These are phyloP conservation scores for Artemisia argyi DNA, from an alignment of 129 eudicot species.

Conservation along the genomic window DNA sequence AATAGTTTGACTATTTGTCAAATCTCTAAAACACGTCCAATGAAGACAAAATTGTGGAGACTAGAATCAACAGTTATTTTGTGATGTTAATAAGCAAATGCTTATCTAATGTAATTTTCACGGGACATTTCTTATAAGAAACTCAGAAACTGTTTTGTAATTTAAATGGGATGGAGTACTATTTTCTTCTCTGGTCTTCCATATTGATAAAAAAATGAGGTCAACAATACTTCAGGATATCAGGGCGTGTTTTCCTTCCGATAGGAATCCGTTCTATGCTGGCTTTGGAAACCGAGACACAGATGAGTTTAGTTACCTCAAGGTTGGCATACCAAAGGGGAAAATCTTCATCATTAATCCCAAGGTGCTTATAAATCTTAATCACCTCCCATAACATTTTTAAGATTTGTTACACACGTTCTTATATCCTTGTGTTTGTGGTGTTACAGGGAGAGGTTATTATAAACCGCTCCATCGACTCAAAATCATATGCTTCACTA, in stretches of 20 bases:
- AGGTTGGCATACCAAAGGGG: constrained; percentile 85
- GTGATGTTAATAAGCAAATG: constrained; percentile 3
- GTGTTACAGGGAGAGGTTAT: constrained; percentile 74
- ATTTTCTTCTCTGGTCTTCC: neutral
- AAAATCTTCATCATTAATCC: constrained; percentile 93
- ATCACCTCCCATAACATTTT: constrained; percentile 5
- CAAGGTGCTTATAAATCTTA: constrained; percentile 52
- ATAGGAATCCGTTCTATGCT: constrained; percentile 91
- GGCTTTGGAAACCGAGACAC: constrained; percentile 99
- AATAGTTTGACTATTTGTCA: constrained; percentile 5
- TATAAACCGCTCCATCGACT: constrained; percentile 71
- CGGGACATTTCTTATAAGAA: neutral
- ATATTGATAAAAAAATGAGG: neutral
- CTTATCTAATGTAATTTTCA: neutral
- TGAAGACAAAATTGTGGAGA: neutral
- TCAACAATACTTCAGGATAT: constrained; percentile 53
- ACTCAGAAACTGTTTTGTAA: neutral
- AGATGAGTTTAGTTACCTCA: constrained; percentile 87
- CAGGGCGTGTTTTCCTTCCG: constrained; percentile 79
- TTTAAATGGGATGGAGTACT: constrained; percentile 21
- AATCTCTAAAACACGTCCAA: constrained; percentile 5
- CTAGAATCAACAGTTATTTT: neutral
- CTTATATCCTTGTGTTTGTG: constrained; percentile 1
- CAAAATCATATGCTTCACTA: constrained; percentile 84
- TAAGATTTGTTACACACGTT: neutral